These are phyloP conservation scores for Mrakia hoshinonis DNA, from an alignment of 768 basidiomycete genomes.

Conservation along the genomic window DNA sequence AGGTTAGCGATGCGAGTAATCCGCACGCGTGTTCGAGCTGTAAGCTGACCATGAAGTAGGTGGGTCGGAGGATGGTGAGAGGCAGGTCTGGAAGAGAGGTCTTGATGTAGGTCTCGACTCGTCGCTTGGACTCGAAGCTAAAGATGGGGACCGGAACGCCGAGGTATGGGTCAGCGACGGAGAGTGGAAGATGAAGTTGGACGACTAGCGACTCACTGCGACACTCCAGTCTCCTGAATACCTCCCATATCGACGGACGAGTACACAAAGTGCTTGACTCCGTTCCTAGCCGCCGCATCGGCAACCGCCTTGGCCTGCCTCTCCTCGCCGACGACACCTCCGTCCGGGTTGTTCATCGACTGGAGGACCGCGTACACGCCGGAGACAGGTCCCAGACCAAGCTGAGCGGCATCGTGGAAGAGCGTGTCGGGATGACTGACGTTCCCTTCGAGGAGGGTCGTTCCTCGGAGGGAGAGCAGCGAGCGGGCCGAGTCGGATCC, in stretches of 20 bases:
- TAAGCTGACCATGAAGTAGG: too few species aligned
- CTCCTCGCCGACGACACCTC: background rate
- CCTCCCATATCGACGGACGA: background rate
- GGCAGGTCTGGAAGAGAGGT: background rate
- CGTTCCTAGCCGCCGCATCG: background rate
- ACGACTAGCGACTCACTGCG: background rate
- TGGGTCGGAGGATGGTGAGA: background rate
- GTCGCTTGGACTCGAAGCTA: background rate
- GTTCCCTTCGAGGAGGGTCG: slow-evolving; percentile 2
- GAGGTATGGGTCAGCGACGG: background rate
- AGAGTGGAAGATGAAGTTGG: background rate
- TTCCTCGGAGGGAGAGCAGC: background rate
- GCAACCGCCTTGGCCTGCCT: background rate
- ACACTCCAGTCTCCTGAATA: background rate
- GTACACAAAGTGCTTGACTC: background rate
- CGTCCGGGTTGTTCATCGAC: slow-evolving; percentile 9
- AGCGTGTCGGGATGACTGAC: background rate
- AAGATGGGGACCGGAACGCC: too few species aligned
- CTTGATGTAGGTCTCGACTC: background rate
- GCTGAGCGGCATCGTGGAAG: background rate
- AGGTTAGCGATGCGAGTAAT: too few species aligned
- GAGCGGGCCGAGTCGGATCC: background rate
- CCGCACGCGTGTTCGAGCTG: too few species aligned
- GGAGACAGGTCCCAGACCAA: background rate
- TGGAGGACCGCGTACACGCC: background rate